Percentiles rank a stretch among this genome's conserved stretches.
Conservation (phyloP, 2,329 filamentous ascomycete genomes). For the Fusarium brevicatenulatum region DNA sequence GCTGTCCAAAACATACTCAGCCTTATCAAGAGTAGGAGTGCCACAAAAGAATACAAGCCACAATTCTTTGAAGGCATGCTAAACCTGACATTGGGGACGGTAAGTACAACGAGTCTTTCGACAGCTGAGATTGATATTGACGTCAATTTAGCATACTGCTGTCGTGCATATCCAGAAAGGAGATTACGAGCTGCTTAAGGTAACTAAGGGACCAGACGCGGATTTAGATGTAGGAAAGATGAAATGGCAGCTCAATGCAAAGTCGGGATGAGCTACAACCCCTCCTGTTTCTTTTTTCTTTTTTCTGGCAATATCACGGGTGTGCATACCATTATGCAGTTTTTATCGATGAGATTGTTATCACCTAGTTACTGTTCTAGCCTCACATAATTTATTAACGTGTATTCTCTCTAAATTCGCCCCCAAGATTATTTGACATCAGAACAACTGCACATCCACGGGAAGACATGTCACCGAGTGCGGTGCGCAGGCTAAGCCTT, state of each 20-base stretch:
- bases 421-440: accelerated
- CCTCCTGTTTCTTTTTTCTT: neutral
- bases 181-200: conserved; percentile 5
- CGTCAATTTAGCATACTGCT: neutral
- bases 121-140: accelerated
- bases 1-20: neutral
- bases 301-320: accelerated
- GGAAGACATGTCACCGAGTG: accelerated
- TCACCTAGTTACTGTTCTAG: too few species aligned
- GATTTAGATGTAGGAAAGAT: conserved; percentile 11
- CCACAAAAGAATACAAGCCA: neutral
- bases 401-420: accelerated
- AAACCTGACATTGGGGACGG: conserved; percentile 19
- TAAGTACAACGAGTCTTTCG: accelerated
- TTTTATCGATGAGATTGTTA: neutral
- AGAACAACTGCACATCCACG: accelerated
- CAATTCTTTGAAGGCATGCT: conserved; percentile 14
- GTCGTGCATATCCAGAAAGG: conserved; percentile 7
- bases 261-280: neutral
- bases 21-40: neutral
- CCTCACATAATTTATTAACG: neutral
- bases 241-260: conserved; percentile 3
- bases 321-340: accelerated
- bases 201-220: neutral
- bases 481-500: neutral